Percentiles rank a stretch among this genome's conserved stretches.
Evolutionary conservation across 306 rosid species (phyloP).

Genomic region (barrel medic (Medicago truncatula)): DNA sequence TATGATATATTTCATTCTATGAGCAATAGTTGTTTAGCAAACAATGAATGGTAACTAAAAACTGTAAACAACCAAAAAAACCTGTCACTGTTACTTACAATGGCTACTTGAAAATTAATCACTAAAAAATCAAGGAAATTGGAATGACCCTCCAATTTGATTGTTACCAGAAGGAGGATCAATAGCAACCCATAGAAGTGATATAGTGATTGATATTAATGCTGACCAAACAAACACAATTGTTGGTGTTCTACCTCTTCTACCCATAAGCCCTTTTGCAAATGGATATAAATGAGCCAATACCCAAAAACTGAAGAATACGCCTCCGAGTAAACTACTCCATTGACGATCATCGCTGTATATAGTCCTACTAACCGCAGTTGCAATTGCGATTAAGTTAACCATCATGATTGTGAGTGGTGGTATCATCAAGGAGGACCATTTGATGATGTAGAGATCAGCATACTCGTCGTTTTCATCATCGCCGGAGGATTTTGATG

Average conservation of each 20-base stretch:
- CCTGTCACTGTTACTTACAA: constrained; percentile 42
- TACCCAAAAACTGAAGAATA: constrained; percentile 84
- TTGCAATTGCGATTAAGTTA: constrained; percentile 65
- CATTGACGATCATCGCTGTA: constrained; percentile 58
- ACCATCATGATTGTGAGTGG: constrained; percentile 75
- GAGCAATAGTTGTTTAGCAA: constrained; percentile 28
- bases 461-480: constrained; percentile 66
- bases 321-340: constrained; percentile 73
- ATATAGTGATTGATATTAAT: constrained; percentile 69
- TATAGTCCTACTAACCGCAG: constrained; percentile 61
- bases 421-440: constrained; percentile 73
- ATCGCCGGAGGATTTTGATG: constrained; percentile 69
- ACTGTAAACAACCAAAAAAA: constrained; percentile 35
- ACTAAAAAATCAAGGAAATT: constrained; percentile 59
- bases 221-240: constrained; percentile 86
- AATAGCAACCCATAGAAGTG: constrained; percentile 86
- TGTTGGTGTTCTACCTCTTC: constrained; percentile 72
- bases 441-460: constrained; percentile 68
- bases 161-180: constrained; percentile 60
- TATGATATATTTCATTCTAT: constrained; percentile 32
- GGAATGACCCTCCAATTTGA: constrained; percentile 76
- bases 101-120: constrained; percentile 41
- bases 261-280: constrained; percentile 82
- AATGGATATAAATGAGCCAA: constrained; percentile 77
- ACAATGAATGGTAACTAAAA: constrained; percentile 41